Evolutionary conservation across 2,329 filamentous ascomycete genomes (phyloP), one percentile per base, ranked within the genome.

Genomic region (Ramularia collo-cygni): DNA sequence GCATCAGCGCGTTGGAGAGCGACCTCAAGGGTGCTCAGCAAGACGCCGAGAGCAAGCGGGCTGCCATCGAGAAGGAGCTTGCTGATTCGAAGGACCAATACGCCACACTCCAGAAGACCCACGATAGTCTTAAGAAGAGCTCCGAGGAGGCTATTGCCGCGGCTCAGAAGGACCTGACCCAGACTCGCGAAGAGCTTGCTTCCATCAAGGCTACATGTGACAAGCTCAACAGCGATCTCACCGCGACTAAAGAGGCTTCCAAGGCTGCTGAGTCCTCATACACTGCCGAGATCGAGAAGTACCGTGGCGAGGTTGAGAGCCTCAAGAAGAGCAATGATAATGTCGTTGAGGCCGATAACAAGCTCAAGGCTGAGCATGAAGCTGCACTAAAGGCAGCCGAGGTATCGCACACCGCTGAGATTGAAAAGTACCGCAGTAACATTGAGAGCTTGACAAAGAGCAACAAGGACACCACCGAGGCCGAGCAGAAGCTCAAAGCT

Each of bases 51-150:
- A 31, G n/a, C 4, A 8, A 43, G 13, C 38, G 39, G 5, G 46
- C 43, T n/a, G 35, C 36, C 8, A 38, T 42, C 14, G 37, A 39
- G 1, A 35, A 45, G 21, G 46, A 51, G 35, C 48, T 51, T 14
- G 35, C 21, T 28, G 36, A 47, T 14, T 40, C 40, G 8, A 39
- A 47, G 28, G 33, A 42, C 29, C 41, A 48, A 31, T 38, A 47
- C 19, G 9, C 42, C 8, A 34, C 44, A 19, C 42, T 52, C 29
- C 44, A 44, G 15, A 42, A 42, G 27, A 35, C 49, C 19, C 42
- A 46, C 27, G 44, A 52, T n/a, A 47, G 50, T 16, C 42, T 47
- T 14, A 42, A 52, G 43, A 37, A 35, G 21, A 40, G 28, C 10
- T 48, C 45, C n/a, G 34, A 49, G 12, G 38, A 38, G 12, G 34